phyloP scores from a whole-genome alignment of 495 filamentous ascomycete species.

The Aspergillus carlsbadensis region DNA sequence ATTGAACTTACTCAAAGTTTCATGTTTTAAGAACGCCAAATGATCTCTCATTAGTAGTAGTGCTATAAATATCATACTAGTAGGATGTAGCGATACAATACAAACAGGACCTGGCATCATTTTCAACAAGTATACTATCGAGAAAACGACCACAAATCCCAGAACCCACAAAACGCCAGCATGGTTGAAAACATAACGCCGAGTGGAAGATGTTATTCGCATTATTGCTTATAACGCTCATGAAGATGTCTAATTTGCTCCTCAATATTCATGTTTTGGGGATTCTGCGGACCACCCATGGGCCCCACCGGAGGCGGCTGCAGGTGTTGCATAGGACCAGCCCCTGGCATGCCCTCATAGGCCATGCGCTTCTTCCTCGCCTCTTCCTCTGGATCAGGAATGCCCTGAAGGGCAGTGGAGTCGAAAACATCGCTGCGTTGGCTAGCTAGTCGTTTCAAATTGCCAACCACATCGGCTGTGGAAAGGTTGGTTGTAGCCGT shows the following conservation, averaged over 20 bases:
- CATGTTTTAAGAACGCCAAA: not conserved
- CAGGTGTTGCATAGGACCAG: constrained; percentile 20
- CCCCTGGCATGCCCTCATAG: constrained; percentile 24
- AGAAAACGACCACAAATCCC: not conserved
- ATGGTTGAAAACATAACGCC: constrained; percentile 10
- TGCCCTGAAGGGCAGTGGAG: constrained; percentile 27
- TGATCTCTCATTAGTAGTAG: not conserved
- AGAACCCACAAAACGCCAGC: not conserved
- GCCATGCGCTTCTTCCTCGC: constrained; percentile 77
- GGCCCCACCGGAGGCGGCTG: constrained; percentile 28
- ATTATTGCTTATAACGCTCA: constrained; percentile 29
- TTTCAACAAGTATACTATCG: not conserved
- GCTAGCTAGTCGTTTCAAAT: constrained; percentile 94
- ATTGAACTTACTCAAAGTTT: not conserved
- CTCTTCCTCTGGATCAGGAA: constrained; percentile 62
- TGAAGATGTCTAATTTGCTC: constrained; percentile 53
- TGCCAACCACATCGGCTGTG: constrained; percentile 84
- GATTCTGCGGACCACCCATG: constrained; percentile 30
- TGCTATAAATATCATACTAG: not conserved
- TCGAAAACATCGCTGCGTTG: constrained; percentile 94
- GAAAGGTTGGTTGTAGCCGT: constrained; percentile 85
- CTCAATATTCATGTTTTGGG: constrained; percentile 46
- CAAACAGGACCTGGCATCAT: not conserved
- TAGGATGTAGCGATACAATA: not conserved
- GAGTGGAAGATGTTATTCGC: not conserved